phyloP scores from a whole-genome alignment of 1,284 basidiomycete genomes.

The Papiliotrema flavescens region DNA sequence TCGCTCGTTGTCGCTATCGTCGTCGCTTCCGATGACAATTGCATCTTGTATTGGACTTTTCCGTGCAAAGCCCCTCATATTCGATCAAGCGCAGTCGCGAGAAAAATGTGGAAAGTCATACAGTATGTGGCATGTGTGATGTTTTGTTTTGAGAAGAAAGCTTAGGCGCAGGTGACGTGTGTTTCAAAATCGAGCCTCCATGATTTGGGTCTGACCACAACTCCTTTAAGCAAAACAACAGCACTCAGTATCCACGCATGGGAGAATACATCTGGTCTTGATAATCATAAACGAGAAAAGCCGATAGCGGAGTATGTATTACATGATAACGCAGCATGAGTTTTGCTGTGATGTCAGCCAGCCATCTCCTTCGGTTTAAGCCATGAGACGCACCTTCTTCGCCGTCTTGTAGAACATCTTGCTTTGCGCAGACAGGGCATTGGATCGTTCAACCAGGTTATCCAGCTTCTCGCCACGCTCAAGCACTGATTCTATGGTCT shows the following conservation, averaged over 20 bases:
- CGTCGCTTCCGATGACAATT: not conserved
- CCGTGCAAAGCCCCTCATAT: too few relatives aligned
- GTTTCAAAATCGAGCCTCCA: too few relatives aligned
- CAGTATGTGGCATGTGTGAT: too few relatives aligned
- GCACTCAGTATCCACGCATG: too few relatives aligned
- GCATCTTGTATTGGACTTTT: not conserved
- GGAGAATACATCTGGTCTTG: too few relatives aligned
- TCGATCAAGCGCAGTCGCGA: too few relatives aligned
- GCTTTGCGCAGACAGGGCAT: slow-evolving; percentile 81
- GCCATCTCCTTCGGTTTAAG: not conserved
- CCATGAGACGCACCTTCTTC: slow-evolving; percentile 64
- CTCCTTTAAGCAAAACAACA: too few relatives aligned
- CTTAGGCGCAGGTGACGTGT: too few relatives aligned
- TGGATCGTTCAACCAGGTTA: slow-evolving; percentile 92
- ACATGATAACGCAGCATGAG: slow-evolving; percentile 60
- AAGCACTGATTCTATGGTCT: slow-evolving; percentile 97
- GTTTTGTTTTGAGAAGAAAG: too few relatives aligned
- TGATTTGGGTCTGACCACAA: too few relatives aligned
- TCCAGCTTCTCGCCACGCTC: slow-evolving; percentile 97
- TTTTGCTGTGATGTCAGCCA: slow-evolving; percentile 56
- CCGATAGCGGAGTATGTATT: slow-evolving; percentile 6
- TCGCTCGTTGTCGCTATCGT: not conserved
- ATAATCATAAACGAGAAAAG: not conserved
- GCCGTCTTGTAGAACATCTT: slow-evolving; percentile 96
- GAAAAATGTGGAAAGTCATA: too few relatives aligned